Evolutionary conservation across 164 flowering plant species (phyloP).

Genomic region (grape (Vitis vinifera)): ASM3070453v1 NC_081808.1:5244001-5244500

Average conservation of each 20-base stretch:
- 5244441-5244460: slow-evolving; percentile 81
- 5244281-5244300: not conserved
- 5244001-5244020: not conserved
- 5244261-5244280: not conserved
- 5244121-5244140: slow-evolving; percentile 93
- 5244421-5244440: not conserved
- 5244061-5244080: slow-evolving; percentile 75
- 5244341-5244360: too few species aligned
- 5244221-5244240: too few species aligned
- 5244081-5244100: slow-evolving; percentile 90
- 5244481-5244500: slow-evolving; percentile 89
- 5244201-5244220: not conserved
- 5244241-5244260: too few species aligned
- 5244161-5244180: slow-evolving; percentile 97
- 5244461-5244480: slow-evolving; percentile 82
- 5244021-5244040: not conserved
- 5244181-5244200: slow-evolving; percentile 35
- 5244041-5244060: not conserved
- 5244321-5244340: too few species aligned
- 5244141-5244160: slow-evolving; percentile 80
- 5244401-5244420: not conserved
- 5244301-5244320: too few species aligned
- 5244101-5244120: slow-evolving; percentile 98
- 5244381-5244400: too few species aligned
- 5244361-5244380: too few species aligned